A percentile compares a stretch with the other conserved stretches of the same genome.
These are phyloP conservation scores for Kwoniella shandongensis DNA, from an alignment of 768 basidiomycete species.

Conservation along the genomic window DNA sequence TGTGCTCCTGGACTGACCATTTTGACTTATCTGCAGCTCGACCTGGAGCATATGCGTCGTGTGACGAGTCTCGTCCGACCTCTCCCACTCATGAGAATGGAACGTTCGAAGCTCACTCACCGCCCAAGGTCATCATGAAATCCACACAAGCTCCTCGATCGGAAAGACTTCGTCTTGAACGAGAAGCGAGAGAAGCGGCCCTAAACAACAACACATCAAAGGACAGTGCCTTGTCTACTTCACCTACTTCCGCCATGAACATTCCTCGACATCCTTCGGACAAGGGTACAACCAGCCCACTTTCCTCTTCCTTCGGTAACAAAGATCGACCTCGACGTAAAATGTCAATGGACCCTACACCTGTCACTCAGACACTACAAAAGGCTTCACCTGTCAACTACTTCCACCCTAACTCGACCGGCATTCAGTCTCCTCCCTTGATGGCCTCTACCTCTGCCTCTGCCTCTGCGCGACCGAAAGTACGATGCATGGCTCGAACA, in stretches of 20 bases:
- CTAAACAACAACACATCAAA: conserved; percentile 3
- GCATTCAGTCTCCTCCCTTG: conserved; percentile 5
- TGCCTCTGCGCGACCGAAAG: conserved; percentile 57
- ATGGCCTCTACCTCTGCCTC: neutral
- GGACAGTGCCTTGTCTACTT: neutral
- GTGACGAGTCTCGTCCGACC: conserved; percentile 45
- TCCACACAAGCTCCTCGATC: conserved; percentile 46
- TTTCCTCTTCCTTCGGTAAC: conserved; percentile 15
- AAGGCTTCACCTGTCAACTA: conserved; percentile 30
- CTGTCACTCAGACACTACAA: conserved; percentile 40
- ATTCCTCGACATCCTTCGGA: conserved; percentile 8
- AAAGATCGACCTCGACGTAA: conserved; percentile 29
- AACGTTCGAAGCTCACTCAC: conserved; percentile 2
- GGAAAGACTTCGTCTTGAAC: conserved; percentile 36
- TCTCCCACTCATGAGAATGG: conserved; percentile 18
- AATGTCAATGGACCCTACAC: conserved; percentile 49
- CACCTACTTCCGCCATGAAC: neutral
- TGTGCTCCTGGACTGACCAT: conserved; percentile 8
- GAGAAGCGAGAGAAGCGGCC: conserved; percentile 17
- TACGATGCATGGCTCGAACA: conserved; percentile 94
- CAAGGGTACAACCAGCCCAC: neutral
- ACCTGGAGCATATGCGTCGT: conserved; percentile 48
- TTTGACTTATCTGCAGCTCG: conserved; percentile 20
- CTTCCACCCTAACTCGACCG: conserved; percentile 6
- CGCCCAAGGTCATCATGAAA: conserved; percentile 28